Conservation (phyloP, 2,329 filamentous ascomycete species). For the Penicillium sp. region DNA sequence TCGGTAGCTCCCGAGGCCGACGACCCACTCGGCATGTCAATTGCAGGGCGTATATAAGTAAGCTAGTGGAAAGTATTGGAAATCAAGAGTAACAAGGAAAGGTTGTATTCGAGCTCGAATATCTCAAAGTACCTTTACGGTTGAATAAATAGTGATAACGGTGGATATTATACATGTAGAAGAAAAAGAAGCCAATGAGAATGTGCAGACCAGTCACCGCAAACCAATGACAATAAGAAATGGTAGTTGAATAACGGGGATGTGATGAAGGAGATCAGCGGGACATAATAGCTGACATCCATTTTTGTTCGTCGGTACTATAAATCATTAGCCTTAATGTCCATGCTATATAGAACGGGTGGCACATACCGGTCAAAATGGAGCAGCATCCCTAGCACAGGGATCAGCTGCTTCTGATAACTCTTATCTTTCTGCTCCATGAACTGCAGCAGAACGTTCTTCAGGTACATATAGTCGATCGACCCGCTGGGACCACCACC, state of each 20-base stretch:
- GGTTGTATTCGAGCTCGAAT: neutral
- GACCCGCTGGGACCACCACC: conserved; percentile 34
- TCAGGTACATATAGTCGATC: conserved; percentile 68
- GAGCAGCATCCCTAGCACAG: conserved; percentile 68
- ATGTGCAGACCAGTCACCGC: conserved; percentile 11
- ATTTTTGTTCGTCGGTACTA: conserved; percentile 82
- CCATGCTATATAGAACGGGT: neutral
- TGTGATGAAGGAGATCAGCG: conserved; percentile 39
- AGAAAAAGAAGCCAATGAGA: conserved; percentile 4
- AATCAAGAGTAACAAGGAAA: neutral
- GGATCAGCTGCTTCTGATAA: conserved; percentile 70
- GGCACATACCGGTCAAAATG: conserved; percentile 66
- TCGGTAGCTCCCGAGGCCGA: conserved; percentile 1
- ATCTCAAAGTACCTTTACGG: conserved; percentile 21
- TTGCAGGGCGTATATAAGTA: neutral
- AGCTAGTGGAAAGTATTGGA: neutral
- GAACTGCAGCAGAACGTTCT: conserved; percentile 71
- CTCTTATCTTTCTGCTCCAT: conserved; percentile 71
- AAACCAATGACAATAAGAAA: neutral
- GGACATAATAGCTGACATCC: conserved; percentile 74
- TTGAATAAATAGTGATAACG: conserved; percentile 24
- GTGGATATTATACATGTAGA: conserved; percentile 25
- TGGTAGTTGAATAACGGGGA: neutral
- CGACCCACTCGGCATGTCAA: conserved; percentile 6
- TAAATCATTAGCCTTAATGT: conserved; percentile 21